Evolutionary conservation across 495 filamentous ascomycete species (phyloP), one percentile per base, ranked within the genome.

Genomic region (Hamigera avellanea): DNA sequence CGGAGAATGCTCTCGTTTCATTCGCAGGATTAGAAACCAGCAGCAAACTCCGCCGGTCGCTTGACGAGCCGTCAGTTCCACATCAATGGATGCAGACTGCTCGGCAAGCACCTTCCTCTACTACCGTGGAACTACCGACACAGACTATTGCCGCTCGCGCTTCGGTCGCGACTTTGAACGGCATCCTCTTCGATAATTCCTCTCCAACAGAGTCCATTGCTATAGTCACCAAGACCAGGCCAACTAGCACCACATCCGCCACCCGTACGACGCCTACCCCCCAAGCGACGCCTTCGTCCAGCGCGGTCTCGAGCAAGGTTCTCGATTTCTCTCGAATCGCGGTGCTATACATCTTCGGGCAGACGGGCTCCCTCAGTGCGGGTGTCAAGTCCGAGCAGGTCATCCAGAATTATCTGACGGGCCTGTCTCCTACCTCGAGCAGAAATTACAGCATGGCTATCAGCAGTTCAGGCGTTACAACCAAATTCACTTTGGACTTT

Each of bases 1-100:
- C 76, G 0, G 77, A 95, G 57, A 95, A 95, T 42, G 76, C 83
- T 0, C 72, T 98, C 14, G 78, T 96, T 6, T 80, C 83, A 0
- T 93, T 98, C 47, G 70, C 78, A 37, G 75, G 78, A 18, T 46
- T 60, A 16, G 7, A 48, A 23, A 32, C 33, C 26, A 54, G 26
- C 29, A 55, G 46, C 35, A 59, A 49, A 12, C 15, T 41, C 26
- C 54, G 59, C 27, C 62, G 62, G 14, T 43, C 47, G 12, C 12
- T 51, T 15, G 6, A n/a, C 5, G 32, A 34, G 8, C 4, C 9
- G 15, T n/a, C 32, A 6, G 14, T 34, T 13, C 12, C 6, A 16
- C 6, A 19, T 34, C 9, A 19, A 10, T 5, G 17, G 12, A 6
- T 12, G 8, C 9, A 36, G 6, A 3, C 34, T 19, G 9, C 7